phyloP scores from a whole-genome alignment of 345 rosid genomes.

The Rhodamnia argentea region DNA sequence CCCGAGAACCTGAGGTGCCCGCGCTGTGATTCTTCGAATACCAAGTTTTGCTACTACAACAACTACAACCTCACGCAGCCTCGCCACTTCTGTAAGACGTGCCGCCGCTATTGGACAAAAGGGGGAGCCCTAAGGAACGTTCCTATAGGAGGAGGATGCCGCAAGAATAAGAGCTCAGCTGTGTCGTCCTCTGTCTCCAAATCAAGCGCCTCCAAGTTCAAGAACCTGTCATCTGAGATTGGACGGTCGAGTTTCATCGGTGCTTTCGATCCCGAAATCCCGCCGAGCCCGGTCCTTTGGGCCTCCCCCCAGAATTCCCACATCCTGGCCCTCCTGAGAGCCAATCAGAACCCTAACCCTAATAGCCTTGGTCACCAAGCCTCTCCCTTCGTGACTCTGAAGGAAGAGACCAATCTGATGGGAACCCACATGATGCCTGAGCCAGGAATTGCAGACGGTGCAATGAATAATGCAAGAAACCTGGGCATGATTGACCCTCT shows the following conservation, averaged over 20 bases:
- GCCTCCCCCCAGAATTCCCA: slow-evolving; percentile 41
- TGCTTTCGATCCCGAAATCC: slow-evolving; percentile 34
- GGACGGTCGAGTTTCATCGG: slow-evolving; percentile 28
- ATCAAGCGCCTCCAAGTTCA: slow-evolving; percentile 26
- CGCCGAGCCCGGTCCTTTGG: slow-evolving; percentile 36
- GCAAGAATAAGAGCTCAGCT: slow-evolving; percentile 46
- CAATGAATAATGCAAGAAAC: slow-evolving; percentile 14
- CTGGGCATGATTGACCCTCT: slow-evolving; percentile 23
- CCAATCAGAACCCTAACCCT: slow-evolving; percentile 25
- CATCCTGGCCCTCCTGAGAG: slow-evolving; percentile 39
- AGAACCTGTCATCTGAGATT: slow-evolving; percentile 31
- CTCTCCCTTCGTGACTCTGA: slow-evolving; percentile 10
- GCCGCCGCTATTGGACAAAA: slow-evolving; percentile 81
- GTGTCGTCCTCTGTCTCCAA: slow-evolving; percentile 21
- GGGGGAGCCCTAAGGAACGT: slow-evolving; percentile 69
- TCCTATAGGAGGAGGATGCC: slow-evolving; percentile 74
- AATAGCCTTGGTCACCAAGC: not conserved
- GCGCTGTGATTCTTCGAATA: slow-evolving; percentile 61
- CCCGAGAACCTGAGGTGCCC: slow-evolving; percentile 54
- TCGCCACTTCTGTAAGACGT: slow-evolving; percentile 84
- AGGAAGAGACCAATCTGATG: slow-evolving; percentile 36
- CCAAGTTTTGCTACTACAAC: slow-evolving; percentile 79
- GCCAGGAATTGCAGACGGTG: slow-evolving; percentile 11
- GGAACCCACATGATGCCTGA: slow-evolving; percentile 28
- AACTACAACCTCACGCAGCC: slow-evolving; percentile 82